Evolutionary conservation across 441 rosid species (phyloP), one percentile per base, ranked within the genome.

Genomic region (Iberis amara): DNA sequence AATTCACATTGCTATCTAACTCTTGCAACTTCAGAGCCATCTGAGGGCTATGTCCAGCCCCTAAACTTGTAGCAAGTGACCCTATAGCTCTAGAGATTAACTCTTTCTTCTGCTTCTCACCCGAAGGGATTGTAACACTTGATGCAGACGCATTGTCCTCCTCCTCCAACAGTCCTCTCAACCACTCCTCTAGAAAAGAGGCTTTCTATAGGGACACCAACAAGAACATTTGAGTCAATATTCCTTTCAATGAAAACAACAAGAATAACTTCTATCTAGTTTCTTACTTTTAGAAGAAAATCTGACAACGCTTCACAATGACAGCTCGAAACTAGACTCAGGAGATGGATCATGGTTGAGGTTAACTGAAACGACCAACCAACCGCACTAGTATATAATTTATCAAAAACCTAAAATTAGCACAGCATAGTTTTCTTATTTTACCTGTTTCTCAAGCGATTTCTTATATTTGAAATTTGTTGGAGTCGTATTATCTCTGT

Each of bases 401-500:
- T 18, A 18, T 18, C 21, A 18, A 18, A 18, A 18, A 18, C 21
- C 21, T 18, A 18, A 18, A 18, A 18, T 18, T 18, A 18, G 21
- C 21, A 18, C 21, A 18, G 21, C 21, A 18, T 18, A 18, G 21
- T 18, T 18, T 18, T 18, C 21, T 18, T 18, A 3, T 18, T 50
- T 54, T 54, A 86, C 96, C 87, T 87, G 95, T 60, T 80, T 87
- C 69, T 83, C 86, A 61, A 91, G 95, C 11, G 80, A 84, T 74
- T 62, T 58, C 78, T 74, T 86, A 73, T 91, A 88, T 65, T 78
- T 83, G 77, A 83, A 83, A 79, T 74, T 78, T 57, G 94, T 70
- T 47, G 94, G 87, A n/a, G 61, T 74, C 30, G 78, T 66, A 58
- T 76, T 18, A 18, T 18, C 75, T 69, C 74, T 70, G 69, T 79